phyloP scores from a whole-genome alignment of 169 alveolate genomes.

The Plasmodium yoelii region DNA sequence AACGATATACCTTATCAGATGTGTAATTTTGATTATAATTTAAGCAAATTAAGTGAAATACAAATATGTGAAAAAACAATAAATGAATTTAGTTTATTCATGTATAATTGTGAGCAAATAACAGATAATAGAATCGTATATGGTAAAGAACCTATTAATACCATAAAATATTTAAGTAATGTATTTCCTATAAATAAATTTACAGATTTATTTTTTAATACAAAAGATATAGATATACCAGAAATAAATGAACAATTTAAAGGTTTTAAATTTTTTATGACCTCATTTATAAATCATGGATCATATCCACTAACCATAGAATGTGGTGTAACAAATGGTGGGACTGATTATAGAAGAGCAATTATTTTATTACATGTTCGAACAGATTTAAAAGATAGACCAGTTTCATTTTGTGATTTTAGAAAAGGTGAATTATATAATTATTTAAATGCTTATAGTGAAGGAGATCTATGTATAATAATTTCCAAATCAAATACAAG shows the following conservation, averaged over 20 bases:
- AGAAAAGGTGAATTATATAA: constrained; percentile 8
- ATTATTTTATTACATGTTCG: constrained; percentile 18
- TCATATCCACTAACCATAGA: constrained; percentile 48
- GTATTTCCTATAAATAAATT: constrained; percentile 11
- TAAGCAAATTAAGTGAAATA: neutral
- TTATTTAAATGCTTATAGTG: constrained; percentile 20
- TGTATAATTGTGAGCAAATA: constrained; percentile 29
- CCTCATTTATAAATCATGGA: constrained; percentile 46
- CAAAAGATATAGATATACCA: constrained; percentile 31
- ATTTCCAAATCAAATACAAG: constrained; percentile 7
- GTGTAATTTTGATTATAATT: constrained; percentile 37
- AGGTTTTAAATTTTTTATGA: constrained; percentile 28
- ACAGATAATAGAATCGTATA: neutral
- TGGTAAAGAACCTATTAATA: neutral
- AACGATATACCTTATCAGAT: constrained; percentile 44
- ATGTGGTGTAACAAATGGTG: constrained; percentile 21
- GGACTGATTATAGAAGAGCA: neutral
- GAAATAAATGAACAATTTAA: constrained; percentile 10
- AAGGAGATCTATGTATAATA: constrained; percentile 39
- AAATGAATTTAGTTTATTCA: constrained; percentile 33
- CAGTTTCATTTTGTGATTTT: constrained; percentile 45
- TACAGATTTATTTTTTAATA: constrained; percentile 12
- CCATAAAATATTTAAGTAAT: constrained; percentile 17
- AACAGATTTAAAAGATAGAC: constrained; percentile 14
- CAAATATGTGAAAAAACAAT: constrained; percentile 69